Conservation (phyloP, 2,329 filamentous ascomycete genomes). For the Scedosporium apiospermum region DNA sequence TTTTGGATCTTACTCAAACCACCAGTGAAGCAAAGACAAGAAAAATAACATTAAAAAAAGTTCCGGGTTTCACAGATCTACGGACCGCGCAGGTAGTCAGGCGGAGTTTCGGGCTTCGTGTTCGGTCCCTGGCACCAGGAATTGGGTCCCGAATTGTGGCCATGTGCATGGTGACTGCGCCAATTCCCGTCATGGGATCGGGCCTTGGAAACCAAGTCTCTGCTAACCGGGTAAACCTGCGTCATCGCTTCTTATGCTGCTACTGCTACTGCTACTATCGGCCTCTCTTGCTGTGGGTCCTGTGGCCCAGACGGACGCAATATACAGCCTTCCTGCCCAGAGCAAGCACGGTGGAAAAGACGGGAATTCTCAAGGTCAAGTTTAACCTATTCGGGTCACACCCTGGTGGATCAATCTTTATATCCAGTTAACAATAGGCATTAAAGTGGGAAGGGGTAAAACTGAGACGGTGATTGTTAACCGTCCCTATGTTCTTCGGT, state of each 20-base stretch:
- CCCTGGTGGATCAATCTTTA: too few relatives aligned
- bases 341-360: too few relatives aligned
- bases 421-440: too few relatives aligned
- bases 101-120: background rate
- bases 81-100: background rate
- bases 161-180: background rate
- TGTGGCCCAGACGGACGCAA: background rate
- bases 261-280: background rate
- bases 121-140: background rate
- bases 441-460: too few relatives aligned
- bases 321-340: background rate
- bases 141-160: background rate
- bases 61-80: background rate
- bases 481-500: too few relatives aligned
- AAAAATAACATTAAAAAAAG: background rate
- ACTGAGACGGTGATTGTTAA: too few relatives aligned
- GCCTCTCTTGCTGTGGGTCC: background rate
- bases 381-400: too few relatives aligned
- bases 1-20: background rate
- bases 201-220: background rate
- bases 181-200: background rate
- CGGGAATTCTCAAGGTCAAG: too few relatives aligned
- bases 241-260: background rate
- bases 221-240: background rate
- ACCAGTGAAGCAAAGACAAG: background rate